Base-by-base conservation (phyloP, 805 yeast genomes). In the Wickerhamiella domercqiae region DNA sequence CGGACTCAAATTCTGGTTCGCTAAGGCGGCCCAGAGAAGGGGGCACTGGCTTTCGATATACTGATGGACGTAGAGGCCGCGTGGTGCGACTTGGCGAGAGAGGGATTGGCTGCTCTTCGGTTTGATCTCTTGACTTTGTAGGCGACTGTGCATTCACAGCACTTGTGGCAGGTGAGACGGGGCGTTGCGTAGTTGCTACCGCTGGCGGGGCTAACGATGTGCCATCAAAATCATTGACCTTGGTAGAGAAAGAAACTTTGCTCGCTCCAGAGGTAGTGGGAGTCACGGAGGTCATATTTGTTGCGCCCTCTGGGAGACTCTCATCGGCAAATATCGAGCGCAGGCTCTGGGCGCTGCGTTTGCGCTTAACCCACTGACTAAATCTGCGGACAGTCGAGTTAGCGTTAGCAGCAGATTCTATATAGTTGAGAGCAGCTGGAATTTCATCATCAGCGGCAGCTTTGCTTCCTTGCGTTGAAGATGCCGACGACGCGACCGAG, bases 211-310 rank as follows among this genome's bases (percentile, higher is more conserved):
- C n/a, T n/a, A n/a, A n/a, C n/a, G n/a, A n/a, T n/a, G n/a, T n/a
- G n/a, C n/a, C n/a, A n/a, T n/a, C n/a, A n/a, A n/a, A n/a, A n/a
- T n/a, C n/a, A n/a, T n/a, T n/a, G n/a, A n/a, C n/a, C n/a, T n/a
- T n/a, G n/a, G n/a, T n/a, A n/a, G n/a, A n/a, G n/a, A n/a, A 17
- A 29, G 21, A 16, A 14, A 18, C n/a, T 29, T 9, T 14, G 18
- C 9, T 37, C 39, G 21, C 14, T 11, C 11, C 36, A 16, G 9
- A 17, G 22, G 18, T 38, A n/a, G 30, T 19, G 11, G 43, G n/a
- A 21, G 43, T 40, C 20, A 33, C 40, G 21, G 32, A 34, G n/a
- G 43, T 33, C 14, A 40, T 37, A 22, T 34, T 15, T 13, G n/a
- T n/a, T n/a, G n/a, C n/a, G n/a, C n/a, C n/a, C n/a, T n/a, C n/a